phyloP scores from a whole-genome alignment of 78 protist species.

The Dictyostelium firmibasis region DNA sequence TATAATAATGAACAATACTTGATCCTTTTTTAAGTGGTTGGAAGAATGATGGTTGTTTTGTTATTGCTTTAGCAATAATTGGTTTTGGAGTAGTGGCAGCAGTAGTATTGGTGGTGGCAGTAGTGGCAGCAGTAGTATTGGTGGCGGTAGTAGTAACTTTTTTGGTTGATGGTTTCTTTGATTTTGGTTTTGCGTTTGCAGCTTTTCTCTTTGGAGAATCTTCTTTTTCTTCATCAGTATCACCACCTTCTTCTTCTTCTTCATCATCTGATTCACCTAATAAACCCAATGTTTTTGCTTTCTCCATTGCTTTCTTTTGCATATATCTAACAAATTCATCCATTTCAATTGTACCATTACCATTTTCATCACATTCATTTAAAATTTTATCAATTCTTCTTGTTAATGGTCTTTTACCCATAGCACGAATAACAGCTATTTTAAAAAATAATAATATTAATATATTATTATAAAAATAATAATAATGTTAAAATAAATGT shows the following conservation, averaged over 20 bases:
- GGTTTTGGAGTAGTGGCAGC: not conserved
- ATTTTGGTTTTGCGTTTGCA: conserved; percentile 18
- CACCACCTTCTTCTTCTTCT: conserved; percentile 42
- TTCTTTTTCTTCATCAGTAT: conserved; percentile 39
- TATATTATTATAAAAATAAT: not conserved
- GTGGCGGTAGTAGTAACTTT: not conserved
- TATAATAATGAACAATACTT: conserved; percentile 33
- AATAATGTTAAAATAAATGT: not conserved
- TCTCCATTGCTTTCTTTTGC: conserved; percentile 58
- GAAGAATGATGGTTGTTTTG: conserved; percentile 70
- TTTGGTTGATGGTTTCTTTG: not conserved
- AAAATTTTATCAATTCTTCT: conserved; percentile 66
- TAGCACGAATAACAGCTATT: conserved; percentile 21
- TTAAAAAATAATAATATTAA: not conserved
- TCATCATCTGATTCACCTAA: not conserved
- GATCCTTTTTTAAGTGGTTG: conserved; percentile 12
- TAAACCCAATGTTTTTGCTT: conserved; percentile 46
- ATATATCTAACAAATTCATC: conserved; percentile 57
- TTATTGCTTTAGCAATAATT: not conserved
- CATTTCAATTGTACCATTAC: conserved; percentile 37
- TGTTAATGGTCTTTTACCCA: conserved; percentile 62
- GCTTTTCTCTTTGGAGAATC: conserved; percentile 18
- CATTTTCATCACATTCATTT: not conserved
- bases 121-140: not conserved
- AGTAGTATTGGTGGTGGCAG: not conserved